Conservation (phyloP, 768 basidiomycete species). For the Leccinum pellstonianum region DNA sequence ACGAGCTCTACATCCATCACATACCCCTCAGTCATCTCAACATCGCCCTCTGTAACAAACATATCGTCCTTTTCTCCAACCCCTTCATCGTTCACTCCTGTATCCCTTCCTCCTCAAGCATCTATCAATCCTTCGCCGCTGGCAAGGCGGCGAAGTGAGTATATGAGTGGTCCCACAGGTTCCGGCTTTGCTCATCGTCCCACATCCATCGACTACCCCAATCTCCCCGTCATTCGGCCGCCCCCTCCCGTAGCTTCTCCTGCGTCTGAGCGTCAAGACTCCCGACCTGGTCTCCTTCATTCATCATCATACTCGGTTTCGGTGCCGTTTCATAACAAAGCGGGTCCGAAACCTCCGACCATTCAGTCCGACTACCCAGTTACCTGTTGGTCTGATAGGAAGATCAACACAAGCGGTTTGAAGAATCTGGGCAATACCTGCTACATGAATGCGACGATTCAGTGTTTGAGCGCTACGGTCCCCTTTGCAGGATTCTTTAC, state of each 20-base stretch:
- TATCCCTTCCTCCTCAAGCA: constrained; percentile 76
- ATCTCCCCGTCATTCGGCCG: constrained; percentile 67
- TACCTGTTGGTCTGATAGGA: constrained; percentile 78
- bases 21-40: constrained; percentile 49
- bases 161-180: constrained; percentile 71
- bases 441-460: constrained; percentile 98
- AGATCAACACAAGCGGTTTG: constrained; percentile 79
- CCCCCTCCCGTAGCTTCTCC: constrained; percentile 78
- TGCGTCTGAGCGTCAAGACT: constrained; percentile 72
- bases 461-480: constrained; percentile 92
- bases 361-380: constrained; percentile 79
- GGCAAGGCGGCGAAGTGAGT: constrained; percentile 72
- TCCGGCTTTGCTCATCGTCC: constrained; percentile 45
- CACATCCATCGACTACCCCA: constrained; percentile 75
- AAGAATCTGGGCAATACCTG: constrained; percentile 98
- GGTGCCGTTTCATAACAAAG: constrained; percentile 15
- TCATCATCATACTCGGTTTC: constrained; percentile 36
- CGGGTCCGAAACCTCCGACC: constrained; percentile 58
- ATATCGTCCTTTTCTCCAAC: constrained; percentile 42
- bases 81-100: constrained; percentile 37
- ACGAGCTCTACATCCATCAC: constrained; percentile 43
- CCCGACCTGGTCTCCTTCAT: constrained; percentile 52
- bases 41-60: constrained; percentile 37
- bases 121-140: constrained; percentile 80
- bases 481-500: constrained; percentile 94